phyloP scores from a whole-genome alignment of 768 basidiomycete genomes.

The Leccinum uliginosum region DNA sequence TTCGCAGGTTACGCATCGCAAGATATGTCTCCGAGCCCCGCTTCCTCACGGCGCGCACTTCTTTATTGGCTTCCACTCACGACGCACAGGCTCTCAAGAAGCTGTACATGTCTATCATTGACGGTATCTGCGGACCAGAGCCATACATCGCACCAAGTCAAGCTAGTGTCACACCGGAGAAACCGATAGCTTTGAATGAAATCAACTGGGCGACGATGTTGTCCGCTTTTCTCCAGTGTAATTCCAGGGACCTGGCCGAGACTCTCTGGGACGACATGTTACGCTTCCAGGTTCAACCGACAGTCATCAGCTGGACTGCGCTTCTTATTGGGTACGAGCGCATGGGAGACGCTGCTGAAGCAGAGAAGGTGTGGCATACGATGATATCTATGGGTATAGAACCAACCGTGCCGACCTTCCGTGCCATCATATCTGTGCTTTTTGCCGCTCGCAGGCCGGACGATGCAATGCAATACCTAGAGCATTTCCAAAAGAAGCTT shows the following conservation, averaged over 20 bases:
- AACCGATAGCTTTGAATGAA: constrained; percentile 50
- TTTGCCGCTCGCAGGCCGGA: constrained; percentile 48
- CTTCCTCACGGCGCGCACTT: constrained; percentile 47
- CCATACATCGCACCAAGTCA: constrained; percentile 51
- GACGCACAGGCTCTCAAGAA: constrained; percentile 35
- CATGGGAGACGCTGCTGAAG: constrained; percentile 46
- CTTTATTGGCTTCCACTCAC: constrained; percentile 37
- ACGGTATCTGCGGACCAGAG: constrained; percentile 46
- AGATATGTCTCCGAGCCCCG: constrained; percentile 47
- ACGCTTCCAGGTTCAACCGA: constrained; percentile 44
- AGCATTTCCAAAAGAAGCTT: constrained; percentile 39
- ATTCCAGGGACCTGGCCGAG: constrained; percentile 53
- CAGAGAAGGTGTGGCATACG: constrained; percentile 56
- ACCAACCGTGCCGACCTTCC: constrained; percentile 63
- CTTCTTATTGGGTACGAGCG: constrained; percentile 61
- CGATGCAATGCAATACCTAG: constrained; percentile 50
- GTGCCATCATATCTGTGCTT: constrained; percentile 62
- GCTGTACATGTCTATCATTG: constrained; percentile 49
- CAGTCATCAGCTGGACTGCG: constrained; percentile 63
- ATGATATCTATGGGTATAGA: constrained; percentile 54
- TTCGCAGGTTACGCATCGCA: constrained; percentile 47
- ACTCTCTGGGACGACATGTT: constrained; percentile 67
- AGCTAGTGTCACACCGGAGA: constrained; percentile 33
- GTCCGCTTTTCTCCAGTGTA: constrained; percentile 54
- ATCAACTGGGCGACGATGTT: constrained; percentile 64